Percentiles rank a stretch among this genome's conserved stretches.
phyloP scores from a whole-genome alignment of 805 yeast species.

The Ogataea salicorniae region DNA sequence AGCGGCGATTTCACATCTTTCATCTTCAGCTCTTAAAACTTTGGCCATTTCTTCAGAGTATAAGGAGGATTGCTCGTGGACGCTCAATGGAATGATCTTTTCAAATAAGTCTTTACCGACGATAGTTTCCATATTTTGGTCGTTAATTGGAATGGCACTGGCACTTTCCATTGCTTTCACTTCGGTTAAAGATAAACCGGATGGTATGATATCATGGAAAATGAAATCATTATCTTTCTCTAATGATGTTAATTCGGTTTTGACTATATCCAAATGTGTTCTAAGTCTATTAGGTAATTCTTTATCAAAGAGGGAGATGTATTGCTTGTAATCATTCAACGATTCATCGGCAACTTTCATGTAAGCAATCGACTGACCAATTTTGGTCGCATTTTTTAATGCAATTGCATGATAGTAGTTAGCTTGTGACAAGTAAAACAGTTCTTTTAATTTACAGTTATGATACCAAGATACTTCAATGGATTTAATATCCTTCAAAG shows the following conservation, averaged over 20 bases:
- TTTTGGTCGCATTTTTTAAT: slow-evolving; percentile 50
- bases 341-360: slow-evolving; percentile 34
- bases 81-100: slow-evolving; percentile 77
- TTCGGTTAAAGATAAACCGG: slow-evolving; percentile 52
- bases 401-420: slow-evolving; percentile 53
- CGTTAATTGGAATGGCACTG: slow-evolving; percentile 48
- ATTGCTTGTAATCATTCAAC: slow-evolving; percentile 19
- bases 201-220: slow-evolving; percentile 75
- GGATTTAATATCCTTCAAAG: slow-evolving; percentile 32
- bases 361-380: slow-evolving; percentile 71
- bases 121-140: slow-evolving; percentile 42
- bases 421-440: slow-evolving; percentile 55
- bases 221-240: slow-evolving; percentile 86
- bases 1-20: slow-evolving; percentile 68
- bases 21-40: slow-evolving; percentile 66
- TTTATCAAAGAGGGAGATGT: slow-evolving; percentile 18
- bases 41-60: slow-evolving; percentile 89
- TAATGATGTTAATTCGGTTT: slow-evolving; percentile 33
- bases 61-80: slow-evolving; percentile 80
- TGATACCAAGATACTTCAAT: slow-evolving; percentile 43
- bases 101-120: slow-evolving; percentile 59
- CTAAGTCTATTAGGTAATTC: slow-evolving; percentile 29
- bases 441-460: slow-evolving; percentile 44
- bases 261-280: slow-evolving; percentile 14
- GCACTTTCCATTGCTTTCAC: slow-evolving; percentile 67